Conservation (phyloP, 345 rosid genomes). For the Ceriops decandra region DNA sequence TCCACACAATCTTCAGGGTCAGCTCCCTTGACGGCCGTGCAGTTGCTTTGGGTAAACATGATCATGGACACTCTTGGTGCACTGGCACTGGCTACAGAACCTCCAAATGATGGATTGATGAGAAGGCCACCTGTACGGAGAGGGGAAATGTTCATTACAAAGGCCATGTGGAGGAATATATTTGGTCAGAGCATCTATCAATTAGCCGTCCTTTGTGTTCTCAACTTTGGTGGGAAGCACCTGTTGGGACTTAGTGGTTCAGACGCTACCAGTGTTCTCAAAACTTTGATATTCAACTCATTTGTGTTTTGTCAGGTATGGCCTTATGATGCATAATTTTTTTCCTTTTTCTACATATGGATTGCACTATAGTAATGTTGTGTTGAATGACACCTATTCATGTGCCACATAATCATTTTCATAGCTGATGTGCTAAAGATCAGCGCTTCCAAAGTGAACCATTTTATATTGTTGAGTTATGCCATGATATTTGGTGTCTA, state of each 20-base stretch:
- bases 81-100: slow-evolving; percentile 32
- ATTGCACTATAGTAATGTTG: background rate
- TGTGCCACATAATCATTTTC: no score
- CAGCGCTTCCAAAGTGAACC: no score
- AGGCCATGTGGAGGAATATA: slow-evolving; percentile 89
- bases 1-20: slow-evolving; percentile 22
- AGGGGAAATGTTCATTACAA: slow-evolving; percentile 66
- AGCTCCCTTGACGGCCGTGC: slow-evolving; percentile 35
- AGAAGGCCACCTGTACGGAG: slow-evolving; percentile 19
- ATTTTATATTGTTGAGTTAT: no score
- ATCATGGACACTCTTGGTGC: slow-evolving; percentile 40
- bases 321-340: background rate
- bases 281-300: slow-evolving; percentile 34
- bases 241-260: slow-evolving; percentile 35
- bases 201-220: slow-evolving; percentile 23
- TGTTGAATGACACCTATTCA: no score
- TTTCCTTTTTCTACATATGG: background rate
- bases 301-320: slow-evolving; percentile 61
- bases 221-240: slow-evolving; percentile 27
- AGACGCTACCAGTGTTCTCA: slow-evolving; percentile 40
- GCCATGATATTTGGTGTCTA: no score
- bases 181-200: slow-evolving; percentile 82
- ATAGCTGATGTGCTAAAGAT: no score
- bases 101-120: slow-evolving; percentile 34
- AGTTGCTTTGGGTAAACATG: slow-evolving; percentile 42